Evolutionary conservation across 2,329 filamentous ascomycete species (phyloP).

Genomic region (Pseudogymnoascus sp.): DNA sequence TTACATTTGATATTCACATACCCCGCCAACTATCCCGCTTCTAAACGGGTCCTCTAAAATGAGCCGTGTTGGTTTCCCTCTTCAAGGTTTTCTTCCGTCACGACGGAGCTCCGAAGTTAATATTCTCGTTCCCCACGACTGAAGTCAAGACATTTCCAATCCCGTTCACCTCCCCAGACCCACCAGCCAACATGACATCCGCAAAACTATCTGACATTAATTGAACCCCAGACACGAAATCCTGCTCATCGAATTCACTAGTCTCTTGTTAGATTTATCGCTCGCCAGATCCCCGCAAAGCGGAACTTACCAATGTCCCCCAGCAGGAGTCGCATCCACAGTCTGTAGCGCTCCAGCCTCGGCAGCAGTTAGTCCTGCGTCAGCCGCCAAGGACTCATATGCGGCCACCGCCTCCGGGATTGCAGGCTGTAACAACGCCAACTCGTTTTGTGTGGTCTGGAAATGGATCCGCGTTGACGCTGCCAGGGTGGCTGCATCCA

Average conservation of each 20-base stretch:
- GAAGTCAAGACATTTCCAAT: constrained; percentile 42
- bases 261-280: background rate
- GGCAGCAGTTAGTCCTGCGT: constrained; percentile 35
- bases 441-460: constrained; percentile 47
- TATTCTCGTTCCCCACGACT: constrained; percentile 23
- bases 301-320: constrained; percentile 39
- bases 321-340: constrained; percentile 46
- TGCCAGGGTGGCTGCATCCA: constrained; percentile 35
- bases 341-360: constrained; percentile 47
- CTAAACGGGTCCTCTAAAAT: background rate
- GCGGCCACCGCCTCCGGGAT: constrained; percentile 44
- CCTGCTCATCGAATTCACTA: constrained; percentile 46
- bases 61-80: background rate
- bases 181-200: constrained; percentile 43
- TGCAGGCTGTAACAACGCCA: constrained; percentile 39
- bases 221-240: constrained; percentile 49
- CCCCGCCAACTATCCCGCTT: background rate
- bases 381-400: constrained; percentile 41
- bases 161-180: constrained; percentile 41
- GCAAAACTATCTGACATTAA: constrained; percentile 46
- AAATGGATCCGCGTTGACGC: constrained; percentile 46
- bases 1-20: background rate
- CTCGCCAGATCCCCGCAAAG: background rate
- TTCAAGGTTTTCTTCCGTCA: background rate
- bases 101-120: constrained; percentile 10